These are phyloP conservation scores for Nigrospora osmanthi DNA, from an alignment of 2,329 filamentous ascomycete species.

Conservation along the genomic window DNA sequence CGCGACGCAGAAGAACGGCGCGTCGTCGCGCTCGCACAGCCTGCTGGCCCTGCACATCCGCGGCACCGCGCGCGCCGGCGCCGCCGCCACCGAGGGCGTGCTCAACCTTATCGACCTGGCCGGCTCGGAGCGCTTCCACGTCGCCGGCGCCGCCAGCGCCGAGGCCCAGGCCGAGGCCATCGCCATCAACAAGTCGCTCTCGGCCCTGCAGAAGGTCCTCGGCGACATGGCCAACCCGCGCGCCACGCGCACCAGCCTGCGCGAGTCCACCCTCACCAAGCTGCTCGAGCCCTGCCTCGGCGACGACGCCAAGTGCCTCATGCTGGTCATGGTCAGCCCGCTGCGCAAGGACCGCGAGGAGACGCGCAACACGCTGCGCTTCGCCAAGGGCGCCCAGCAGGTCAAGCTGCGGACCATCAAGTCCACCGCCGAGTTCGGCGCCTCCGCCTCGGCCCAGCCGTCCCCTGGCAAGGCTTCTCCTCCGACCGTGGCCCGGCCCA, in stretches of 20 bases:
- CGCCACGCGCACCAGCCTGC: slow-evolving; percentile 77
- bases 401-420: slow-evolving; percentile 1
- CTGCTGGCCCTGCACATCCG: slow-evolving; percentile 1
- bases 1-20: slow-evolving; percentile 1
- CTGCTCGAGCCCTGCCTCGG: slow-evolving; percentile 90
- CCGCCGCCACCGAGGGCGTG: slow-evolving; percentile 1
- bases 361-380: slow-evolving; percentile 89
- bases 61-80: not conserved
- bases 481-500: no score
- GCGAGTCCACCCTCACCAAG: slow-evolving; percentile 95
- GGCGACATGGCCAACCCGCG: slow-evolving; percentile 79
- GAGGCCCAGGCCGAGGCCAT: slow-evolving; percentile 89
- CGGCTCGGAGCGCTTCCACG: not conserved
- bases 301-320: slow-evolving; percentile 93
- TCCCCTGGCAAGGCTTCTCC: no score
- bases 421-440: not conserved
- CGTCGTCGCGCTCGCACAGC: slow-evolving; percentile 3
- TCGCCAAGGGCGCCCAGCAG: slow-evolving; percentile 69
- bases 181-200: slow-evolving; percentile 93
- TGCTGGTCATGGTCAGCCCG: slow-evolving; percentile 98
- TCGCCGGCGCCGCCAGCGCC: slow-evolving; percentile 62
- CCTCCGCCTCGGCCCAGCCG: no score
- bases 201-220: slow-evolving; percentile 90
- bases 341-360: slow-evolving; percentile 85
- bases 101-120: slow-evolving; percentile 5